phyloP scores from a whole-genome alignment of 2,329 filamentous ascomycete species.

The Aspergillus oerlinghausenensis region DNA sequence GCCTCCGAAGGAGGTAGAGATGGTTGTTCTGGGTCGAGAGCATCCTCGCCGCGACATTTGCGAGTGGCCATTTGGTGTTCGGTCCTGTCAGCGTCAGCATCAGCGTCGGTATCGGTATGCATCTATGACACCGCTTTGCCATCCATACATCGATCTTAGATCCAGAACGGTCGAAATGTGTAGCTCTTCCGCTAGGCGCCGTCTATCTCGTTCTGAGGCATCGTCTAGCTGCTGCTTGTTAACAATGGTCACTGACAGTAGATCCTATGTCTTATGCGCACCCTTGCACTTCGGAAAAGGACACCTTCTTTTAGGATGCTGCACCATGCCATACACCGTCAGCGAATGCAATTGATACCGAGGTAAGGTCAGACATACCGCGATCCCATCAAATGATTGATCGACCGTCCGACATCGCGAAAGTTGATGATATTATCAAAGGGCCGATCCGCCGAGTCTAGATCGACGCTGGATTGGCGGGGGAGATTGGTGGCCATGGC shows the following conservation, averaged over 20 bases:
- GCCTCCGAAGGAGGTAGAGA: conserved; percentile 44
- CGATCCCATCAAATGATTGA: conserved; percentile 57
- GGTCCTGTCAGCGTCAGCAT: conserved; percentile 47
- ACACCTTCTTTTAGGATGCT: conserved; percentile 56
- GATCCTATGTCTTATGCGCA: conserved; percentile 35
- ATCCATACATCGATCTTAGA: conserved; percentile 64
- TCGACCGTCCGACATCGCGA: conserved; percentile 66
- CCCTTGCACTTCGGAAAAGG: conserved; percentile 65
- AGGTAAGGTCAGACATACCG: conserved; percentile 41
- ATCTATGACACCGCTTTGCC: neutral
- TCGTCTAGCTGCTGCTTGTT: conserved; percentile 52
- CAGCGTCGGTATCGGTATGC: neutral
- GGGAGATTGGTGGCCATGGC: conserved; percentile 8
- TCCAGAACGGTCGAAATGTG: conserved; percentile 71
- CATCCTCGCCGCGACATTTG: conserved; percentile 49
- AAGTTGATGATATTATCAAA: conserved; percentile 67
- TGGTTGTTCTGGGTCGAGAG: conserved; percentile 3
- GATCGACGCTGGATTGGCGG: conserved; percentile 28
- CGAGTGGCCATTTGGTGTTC: conserved; percentile 66
- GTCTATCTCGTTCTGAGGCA: conserved; percentile 62
- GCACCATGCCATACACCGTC: neutral
- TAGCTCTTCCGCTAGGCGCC: conserved; percentile 54
- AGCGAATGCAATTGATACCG: neutral
- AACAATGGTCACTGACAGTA: neutral
- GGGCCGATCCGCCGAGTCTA: conserved; percentile 29